These are phyloP conservation scores for Calocera cornea DNA, from an alignment of 768 basidiomycete species.

Conservation along the genomic window DNA sequence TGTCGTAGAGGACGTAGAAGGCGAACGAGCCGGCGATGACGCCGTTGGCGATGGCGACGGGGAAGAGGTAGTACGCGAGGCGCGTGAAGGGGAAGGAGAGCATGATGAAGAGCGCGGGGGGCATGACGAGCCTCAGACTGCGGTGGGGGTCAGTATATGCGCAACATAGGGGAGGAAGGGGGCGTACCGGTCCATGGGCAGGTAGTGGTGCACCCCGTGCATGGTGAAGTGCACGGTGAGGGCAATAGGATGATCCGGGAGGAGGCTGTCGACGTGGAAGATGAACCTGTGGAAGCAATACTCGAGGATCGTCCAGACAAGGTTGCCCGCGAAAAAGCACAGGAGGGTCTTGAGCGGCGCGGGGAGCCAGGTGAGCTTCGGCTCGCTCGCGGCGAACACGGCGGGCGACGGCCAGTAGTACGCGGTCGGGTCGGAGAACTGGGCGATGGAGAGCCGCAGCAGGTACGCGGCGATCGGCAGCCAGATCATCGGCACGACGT, in stretches of 20 bases:
- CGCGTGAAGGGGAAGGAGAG: constrained; percentile 78
- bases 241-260: constrained; percentile 72
- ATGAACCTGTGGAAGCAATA: constrained; percentile 90
- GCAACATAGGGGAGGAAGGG: not conserved
- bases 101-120: constrained; percentile 63
- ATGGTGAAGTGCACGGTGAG: constrained; percentile 80
- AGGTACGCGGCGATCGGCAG: constrained; percentile 71
- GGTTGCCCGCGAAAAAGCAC: constrained; percentile 73
- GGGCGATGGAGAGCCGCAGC: constrained; percentile 64
- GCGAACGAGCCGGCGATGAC: constrained; percentile 68
- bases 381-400: constrained; percentile 15
- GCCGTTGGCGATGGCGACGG: constrained; percentile 72
- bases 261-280: constrained; percentile 80
- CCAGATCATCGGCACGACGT: constrained; percentile 85
- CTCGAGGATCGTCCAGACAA: constrained; percentile 90
- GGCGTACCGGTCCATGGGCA: constrained; percentile 84
- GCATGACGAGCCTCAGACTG: constrained; percentile 92
- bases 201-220: constrained; percentile 94
- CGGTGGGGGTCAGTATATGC: constrained; percentile 7
- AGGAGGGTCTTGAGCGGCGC: constrained; percentile 41
- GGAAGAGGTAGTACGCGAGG: constrained; percentile 72
- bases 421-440: constrained; percentile 45
- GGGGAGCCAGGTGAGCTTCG: constrained; percentile 36
- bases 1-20: constrained; percentile 62
- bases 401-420: constrained; percentile 17